Base-by-base conservation (phyloP, 257 asterid species). In the Solanum medicagineum region DNA sequence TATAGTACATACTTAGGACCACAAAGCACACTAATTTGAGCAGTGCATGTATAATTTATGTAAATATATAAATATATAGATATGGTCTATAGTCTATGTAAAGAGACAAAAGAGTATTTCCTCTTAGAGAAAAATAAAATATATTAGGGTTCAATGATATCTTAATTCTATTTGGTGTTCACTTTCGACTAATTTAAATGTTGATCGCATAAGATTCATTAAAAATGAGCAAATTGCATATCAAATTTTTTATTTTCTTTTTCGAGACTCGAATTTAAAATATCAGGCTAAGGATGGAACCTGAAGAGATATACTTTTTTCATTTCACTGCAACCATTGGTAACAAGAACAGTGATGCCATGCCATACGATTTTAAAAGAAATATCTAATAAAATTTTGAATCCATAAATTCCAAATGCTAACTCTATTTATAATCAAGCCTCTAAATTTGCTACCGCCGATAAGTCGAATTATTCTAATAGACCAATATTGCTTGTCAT, bases 271-370 rank as follows among this genome's bases (percentile, higher is more conserved):
- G 2, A 68, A 68, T 0, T 2, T 19, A 3, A 1, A 8, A 29
- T 5, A 15, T 65, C 7, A 26, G 0, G 1, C 7, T 32, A 32
- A 66, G 1, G 32, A 3, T 32, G 36, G 4, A 32, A 32, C 4
- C 0, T 0, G 44, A 15, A 32, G 3, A 5, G 14, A 66, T 66
- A 32, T 32, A 2, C 0, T 6, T 0, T 14, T 14, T 66, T 1
- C 6, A 66, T 66, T 0, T 7, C 7, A 7, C 10, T n/a, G 15
- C 7, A 29, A 8, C 6, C 1, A 17, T 63, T 63, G 2, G 2
- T 8, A 15, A 6, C 13, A 29, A 29, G 9, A 29, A 66, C 0
- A 32, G 32, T 32, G 10, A 8, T 3, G 8, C 1, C 13, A 68
- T 68, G 13, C 0, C 10, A 12, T 11, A 22, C 5, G 12, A 10